A percentile compares a stretch with the other conserved stretches of the same genome.
Evolutionary conservation across 345 rosid genomes (phyloP).

Genomic region (Eucalyptus pauciflora): DNA sequence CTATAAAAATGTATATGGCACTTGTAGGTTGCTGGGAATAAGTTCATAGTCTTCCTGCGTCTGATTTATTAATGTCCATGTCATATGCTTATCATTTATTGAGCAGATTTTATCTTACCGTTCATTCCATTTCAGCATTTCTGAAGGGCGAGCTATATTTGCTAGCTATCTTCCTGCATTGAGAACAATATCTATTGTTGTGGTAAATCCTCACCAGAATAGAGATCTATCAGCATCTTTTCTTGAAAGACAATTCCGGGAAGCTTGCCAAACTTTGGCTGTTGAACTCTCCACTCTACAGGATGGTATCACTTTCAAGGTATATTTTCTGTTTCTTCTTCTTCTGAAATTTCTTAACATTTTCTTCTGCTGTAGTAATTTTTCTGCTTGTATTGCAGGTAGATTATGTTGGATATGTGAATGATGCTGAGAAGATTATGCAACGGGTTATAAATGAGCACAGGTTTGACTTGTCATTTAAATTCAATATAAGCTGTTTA

Average conservation of each 20-base stretch:
- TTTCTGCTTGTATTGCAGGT: slow-evolving; percentile 34
- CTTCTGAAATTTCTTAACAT: not conserved
- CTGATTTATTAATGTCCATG: not conserved
- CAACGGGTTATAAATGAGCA: slow-evolving; percentile 69
- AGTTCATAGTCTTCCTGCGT: not conserved
- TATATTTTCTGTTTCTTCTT: slow-evolving; percentile 2
- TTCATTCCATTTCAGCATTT: slow-evolving; percentile 31
- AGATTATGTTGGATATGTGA: slow-evolving; percentile 59
- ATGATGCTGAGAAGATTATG: slow-evolving; percentile 63
- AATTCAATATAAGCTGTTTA: not conserved
- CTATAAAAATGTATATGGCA: not conserved
- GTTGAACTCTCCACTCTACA: slow-evolving; percentile 26
- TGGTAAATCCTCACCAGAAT: slow-evolving; percentile 58
- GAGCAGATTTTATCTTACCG: not conserved
- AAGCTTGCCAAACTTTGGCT: slow-evolving; percentile 69
- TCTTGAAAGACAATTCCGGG: slow-evolving; percentile 78
- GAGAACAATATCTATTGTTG: slow-evolving; percentile 42
- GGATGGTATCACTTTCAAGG: slow-evolving; percentile 47
- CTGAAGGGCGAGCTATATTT: slow-evolving; percentile 67
- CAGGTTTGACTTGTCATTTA: slow-evolving; percentile 32
- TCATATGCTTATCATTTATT: not conserved
- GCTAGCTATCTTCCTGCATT: slow-evolving; percentile 52
- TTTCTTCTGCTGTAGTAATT: not conserved
- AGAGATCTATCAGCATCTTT: slow-evolving; percentile 56
- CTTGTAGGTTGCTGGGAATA: not conserved